Evolutionary conservation across 2,329 filamentous ascomycete species (phyloP).

Genomic region (Curvularia verruculosa): DNA sequence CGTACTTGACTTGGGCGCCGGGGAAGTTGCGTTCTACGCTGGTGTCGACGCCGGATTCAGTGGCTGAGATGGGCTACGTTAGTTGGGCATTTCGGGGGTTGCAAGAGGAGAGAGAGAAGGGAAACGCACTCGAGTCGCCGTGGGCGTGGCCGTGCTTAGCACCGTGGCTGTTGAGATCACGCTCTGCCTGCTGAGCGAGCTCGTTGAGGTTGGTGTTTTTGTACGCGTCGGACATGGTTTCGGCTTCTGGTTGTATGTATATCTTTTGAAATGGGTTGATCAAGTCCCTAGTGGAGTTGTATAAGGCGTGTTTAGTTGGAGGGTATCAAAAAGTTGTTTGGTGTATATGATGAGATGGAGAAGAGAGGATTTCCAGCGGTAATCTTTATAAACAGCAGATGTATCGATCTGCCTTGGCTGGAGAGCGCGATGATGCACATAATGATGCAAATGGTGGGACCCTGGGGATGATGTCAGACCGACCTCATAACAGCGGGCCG

Average conservation of each 20-base stretch:
- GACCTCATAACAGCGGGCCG: conserved; percentile 23
- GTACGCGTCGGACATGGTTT: conserved; percentile 54
- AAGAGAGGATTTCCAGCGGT: neutral
- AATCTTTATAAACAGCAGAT: neutral
- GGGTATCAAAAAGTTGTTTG: neutral
- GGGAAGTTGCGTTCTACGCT: conserved; percentile 51
- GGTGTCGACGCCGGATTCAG: conserved; percentile 58
- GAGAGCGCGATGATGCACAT: neutral
- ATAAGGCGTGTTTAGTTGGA: too few relatives aligned
- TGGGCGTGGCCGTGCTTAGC: conserved; percentile 48
- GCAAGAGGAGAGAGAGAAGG: neutral
- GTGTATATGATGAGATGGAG: neutral
- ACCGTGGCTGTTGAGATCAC: conserved; percentile 54
- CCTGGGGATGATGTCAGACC: conserved; percentile 25
- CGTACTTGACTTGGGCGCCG: conserved; percentile 52
- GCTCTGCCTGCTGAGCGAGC: conserved; percentile 57
- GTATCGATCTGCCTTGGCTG: neutral
- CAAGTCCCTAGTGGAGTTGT: too few relatives aligned
- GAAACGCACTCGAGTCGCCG: conserved; percentile 48
- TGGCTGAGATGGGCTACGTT: too few relatives aligned
- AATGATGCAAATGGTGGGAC: conserved; percentile 15
- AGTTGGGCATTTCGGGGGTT: neutral
- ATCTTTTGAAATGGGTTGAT: neutral
- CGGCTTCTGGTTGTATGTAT: neutral
- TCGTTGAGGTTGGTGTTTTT: conserved; percentile 50